Evolutionary conservation across 1,284 basidiomycete genomes (phyloP), one percentile per base, ranked within the genome.

Genomic region (Marasmius oreades): DNA sequence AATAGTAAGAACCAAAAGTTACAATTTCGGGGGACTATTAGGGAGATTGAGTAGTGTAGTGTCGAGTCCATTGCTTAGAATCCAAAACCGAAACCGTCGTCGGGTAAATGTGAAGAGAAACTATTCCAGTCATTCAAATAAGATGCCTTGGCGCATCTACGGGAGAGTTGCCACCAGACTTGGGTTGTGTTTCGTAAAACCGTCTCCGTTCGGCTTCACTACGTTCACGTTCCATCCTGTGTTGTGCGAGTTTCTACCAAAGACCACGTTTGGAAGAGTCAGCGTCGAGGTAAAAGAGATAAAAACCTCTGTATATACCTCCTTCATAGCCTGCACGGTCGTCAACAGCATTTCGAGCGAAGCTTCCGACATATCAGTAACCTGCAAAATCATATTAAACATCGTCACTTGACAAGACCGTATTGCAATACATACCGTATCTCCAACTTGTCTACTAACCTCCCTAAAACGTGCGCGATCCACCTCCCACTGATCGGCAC

Each of bases 301-400:
- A 43, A 23, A 6, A 16, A 39, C 5, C 2, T 39, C 20, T 4
- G 20, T 10, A 45, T 33, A 8, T 45, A 53, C 52, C 22, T 43
- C 52, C 33, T 53, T 53, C 39, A 53, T 43, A 6, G 42, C 39
- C 20, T 43, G 42, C 16, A 45, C 52, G 16, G 23, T 53, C 1
- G 36, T 20, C 52, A 53, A 20, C 11, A 53, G 43, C 18, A 42
- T 45, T 7, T 53, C 52, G 24, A 53, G 43, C 8, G 52, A 44
- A 18, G 52, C 39, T 45, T 53, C 52, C 26, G 52, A 53, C 14
- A 53, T n/a, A 11, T 53, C 52, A 31, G 26, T 53, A 2, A 53
- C 52, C 52, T 53, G 28, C 4, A 45, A 20, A 31, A 12, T n/a
- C n/a, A n/a, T n/a, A n/a, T n/a, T n/a, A n/a, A n/a, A n/a, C n/a